phyloP scores from a whole-genome alignment of 2,329 filamentous ascomycete species.

The Daldinia eschscholtzii region DNA sequence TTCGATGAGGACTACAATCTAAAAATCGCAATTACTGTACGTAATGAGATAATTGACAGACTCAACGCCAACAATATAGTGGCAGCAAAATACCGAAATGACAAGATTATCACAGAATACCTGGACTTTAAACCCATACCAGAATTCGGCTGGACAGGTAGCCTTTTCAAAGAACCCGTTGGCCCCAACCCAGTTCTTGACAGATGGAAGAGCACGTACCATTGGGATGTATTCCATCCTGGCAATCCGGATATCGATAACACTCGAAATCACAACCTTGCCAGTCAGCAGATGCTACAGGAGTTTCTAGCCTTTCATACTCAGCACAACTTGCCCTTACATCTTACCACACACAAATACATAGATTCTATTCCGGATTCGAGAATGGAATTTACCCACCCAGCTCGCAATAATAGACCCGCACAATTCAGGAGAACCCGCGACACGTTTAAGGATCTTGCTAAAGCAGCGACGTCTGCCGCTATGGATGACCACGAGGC shows the following conservation, averaged over 20 bases:
- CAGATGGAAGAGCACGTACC: no score
- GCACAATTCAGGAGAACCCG: neutral
- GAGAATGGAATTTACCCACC: neutral
- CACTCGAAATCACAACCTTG: neutral
- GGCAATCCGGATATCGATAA: neutral
- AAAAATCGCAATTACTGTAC: slow-evolving; percentile 16
- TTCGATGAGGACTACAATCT: no score
- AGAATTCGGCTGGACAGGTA: slow-evolving; percentile 23
- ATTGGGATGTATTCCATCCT: no score
- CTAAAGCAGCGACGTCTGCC: neutral
- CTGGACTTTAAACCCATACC: neutral
- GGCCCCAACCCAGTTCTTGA: no score
- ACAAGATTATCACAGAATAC: neutral
- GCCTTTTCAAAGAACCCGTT: neutral
- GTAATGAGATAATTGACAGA: slow-evolving; percentile 41
- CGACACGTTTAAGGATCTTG: neutral
- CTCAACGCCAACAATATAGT: slow-evolving; percentile 13
- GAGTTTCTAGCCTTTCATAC: slow-evolving; percentile 6
- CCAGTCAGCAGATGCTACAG: neutral
- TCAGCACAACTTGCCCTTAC: neutral
- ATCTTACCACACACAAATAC: neutral
- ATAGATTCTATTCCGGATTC: neutral
- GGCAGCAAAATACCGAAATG: slow-evolving; percentile 10
- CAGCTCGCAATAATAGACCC: neutral
- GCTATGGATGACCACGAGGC: neutral